A percentile compares a stretch with the other conserved stretches of the same genome.
phyloP scores from a whole-genome alignment of 2,329 filamentous ascomycete species.

The Delphinella strobiligena region DNA sequence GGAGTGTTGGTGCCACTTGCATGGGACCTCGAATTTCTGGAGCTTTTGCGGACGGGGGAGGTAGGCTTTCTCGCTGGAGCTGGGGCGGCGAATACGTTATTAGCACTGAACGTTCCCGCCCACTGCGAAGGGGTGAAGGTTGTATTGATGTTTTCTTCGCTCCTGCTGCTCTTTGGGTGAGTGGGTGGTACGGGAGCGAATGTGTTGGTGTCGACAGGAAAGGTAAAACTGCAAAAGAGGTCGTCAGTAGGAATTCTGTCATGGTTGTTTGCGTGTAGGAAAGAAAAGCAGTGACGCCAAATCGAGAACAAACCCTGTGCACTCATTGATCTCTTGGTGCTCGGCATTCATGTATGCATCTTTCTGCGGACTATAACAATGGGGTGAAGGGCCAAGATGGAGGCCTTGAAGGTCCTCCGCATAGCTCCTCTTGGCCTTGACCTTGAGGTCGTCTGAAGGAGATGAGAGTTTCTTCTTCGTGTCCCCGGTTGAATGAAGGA shows the following conservation, averaged over 20 bases:
- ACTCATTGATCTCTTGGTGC: too few relatives aligned
- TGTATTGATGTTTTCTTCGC: slow-evolving; percentile 37
- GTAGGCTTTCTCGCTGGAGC: slow-evolving; percentile 16
- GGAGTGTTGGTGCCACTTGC: slow-evolving; percentile 2
- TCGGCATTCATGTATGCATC: too few relatives aligned
- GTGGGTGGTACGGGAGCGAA: slow-evolving; percentile 5
- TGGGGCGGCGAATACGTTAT: slow-evolving; percentile 25
- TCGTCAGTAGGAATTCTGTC: neutral
- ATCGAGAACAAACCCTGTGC: neutral
- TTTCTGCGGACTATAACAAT: too few relatives aligned
- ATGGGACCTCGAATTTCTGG: slow-evolving; percentile 2
- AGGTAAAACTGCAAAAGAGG: neutral
- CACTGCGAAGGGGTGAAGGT: slow-evolving; percentile 35
- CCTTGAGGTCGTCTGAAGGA: neutral
- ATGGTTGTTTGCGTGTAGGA: too few relatives aligned
- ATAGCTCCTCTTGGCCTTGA: too few relatives aligned
- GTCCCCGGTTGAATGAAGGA: neutral
- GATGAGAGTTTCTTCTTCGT: neutral
- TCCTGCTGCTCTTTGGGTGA: slow-evolving; percentile 21
- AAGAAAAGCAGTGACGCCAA: neutral
- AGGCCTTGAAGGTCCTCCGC: too few relatives aligned
- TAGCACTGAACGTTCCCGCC: slow-evolving; percentile 32
- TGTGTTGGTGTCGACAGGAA: neutral
- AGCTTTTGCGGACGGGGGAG: slow-evolving; percentile 8
- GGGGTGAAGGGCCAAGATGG: too few relatives aligned